phyloP scores from a whole-genome alignment of 2,329 filamentous ascomycete species.

The Colletotrichum spaethianum region DNA sequence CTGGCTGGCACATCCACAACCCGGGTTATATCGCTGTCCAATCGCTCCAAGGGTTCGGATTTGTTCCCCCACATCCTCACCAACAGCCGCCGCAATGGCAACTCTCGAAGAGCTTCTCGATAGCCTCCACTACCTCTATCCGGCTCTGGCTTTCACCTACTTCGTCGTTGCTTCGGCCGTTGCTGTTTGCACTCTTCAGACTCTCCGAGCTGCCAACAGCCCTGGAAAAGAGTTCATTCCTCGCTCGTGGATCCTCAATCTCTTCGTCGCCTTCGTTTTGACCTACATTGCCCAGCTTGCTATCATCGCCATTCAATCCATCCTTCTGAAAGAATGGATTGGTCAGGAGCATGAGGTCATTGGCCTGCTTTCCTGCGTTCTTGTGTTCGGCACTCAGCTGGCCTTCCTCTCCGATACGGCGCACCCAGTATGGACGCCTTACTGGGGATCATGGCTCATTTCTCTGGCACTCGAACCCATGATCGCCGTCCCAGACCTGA shows the following conservation, averaged over 20 bases:
- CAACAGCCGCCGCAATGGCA: constrained; percentile 33
- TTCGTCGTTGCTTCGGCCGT: constrained; percentile 67
- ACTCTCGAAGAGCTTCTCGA: constrained; percentile 53
- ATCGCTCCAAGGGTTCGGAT: not conserved
- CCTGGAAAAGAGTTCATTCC: constrained; percentile 54
- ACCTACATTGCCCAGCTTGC: constrained; percentile 65
- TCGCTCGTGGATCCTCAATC: constrained; percentile 56
- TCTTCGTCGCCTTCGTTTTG: constrained; percentile 59
- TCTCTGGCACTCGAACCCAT: constrained; percentile 69
- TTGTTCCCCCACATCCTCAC: not conserved
- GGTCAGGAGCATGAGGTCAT: constrained; percentile 66
- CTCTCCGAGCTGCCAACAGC: constrained; percentile 53
- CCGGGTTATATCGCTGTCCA: not conserved
- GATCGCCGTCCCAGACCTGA: constrained; percentile 53
- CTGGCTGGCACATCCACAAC: not conserved
- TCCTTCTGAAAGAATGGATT: constrained; percentile 55
- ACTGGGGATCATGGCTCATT: constrained; percentile 73
- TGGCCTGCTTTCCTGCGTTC: constrained; percentile 71
- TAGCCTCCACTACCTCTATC: constrained; percentile 71
- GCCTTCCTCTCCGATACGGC: constrained; percentile 66
- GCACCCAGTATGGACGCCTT: constrained; percentile 73
- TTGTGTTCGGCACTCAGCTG: constrained; percentile 75
- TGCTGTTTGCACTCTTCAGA: constrained; percentile 68
- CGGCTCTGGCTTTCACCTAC: constrained; percentile 69
- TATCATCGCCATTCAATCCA: constrained; percentile 54